Base-by-base conservation (phyloP, 2,329 filamentous ascomycete species). In the Verruconis gallopava region DNA sequence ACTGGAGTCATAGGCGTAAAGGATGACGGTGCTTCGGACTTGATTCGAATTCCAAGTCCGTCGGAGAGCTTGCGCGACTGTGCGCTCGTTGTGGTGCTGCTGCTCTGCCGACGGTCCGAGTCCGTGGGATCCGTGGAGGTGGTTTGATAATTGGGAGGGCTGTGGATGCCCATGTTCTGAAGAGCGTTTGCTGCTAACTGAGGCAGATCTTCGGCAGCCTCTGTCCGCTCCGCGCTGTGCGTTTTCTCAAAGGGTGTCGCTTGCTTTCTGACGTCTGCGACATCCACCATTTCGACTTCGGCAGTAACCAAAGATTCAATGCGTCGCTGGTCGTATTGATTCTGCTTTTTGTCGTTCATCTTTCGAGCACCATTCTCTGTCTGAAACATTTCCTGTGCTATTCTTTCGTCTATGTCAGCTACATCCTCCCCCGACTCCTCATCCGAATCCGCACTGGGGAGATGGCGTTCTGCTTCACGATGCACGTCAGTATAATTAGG, bases 131-230 rank as follows among this genome's bases (percentile, higher is more conserved):
- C n/a, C n/a, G 25, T n/a, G 9, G 51, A 49, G 38, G 54, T 54
- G 53, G 33, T 48, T 56, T 9, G 58, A 55, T 9, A 58, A 61
- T 5, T 45, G 6, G 25, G 25, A 30, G 25, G 25, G n/a, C 25
- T 30, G 25, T n/a, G 25, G n/a, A 30, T 30, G 9, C n/a, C 25
- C 25, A 30, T 9, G 6, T 9, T n/a, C 9, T n/a, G 6, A 30
- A 30, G 25, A n/a, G 25, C 25, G n/a, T 30, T 30, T n/a, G 25
- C 25, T 30, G 25, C 25, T n/a, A 30, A 9, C n/a, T 30, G 25
- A 40, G 36, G 49, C 43, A 18, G 50, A 51, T 40, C 59, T 56
- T 28, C 49, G 48, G 11, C 49, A 49, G 5, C n/a, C 25, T 30
- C 25, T 9, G 6, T n/a, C n/a, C n/a, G 9, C 6, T 30, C 25